A percentile compares a stretch with the other conserved stretches of the same genome.
Evolutionary conservation across 2,329 filamentous ascomycete genomes (phyloP).

Genomic region (Graphilbum sp.): DNA sequence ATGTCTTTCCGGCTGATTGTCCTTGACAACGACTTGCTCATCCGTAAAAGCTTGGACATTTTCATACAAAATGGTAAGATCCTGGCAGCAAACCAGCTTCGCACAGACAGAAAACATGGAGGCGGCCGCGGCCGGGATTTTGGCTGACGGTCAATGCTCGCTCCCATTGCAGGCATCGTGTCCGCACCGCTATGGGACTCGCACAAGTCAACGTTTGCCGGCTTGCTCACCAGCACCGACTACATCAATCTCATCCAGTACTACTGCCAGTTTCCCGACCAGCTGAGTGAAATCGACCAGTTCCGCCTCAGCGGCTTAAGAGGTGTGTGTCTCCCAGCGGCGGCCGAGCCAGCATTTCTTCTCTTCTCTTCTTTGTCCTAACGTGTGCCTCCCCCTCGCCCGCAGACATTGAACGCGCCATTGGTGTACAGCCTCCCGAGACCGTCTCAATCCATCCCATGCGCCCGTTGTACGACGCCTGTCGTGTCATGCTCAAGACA

Average conservation of each 20-base stretch:
- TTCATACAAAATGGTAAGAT: constrained; percentile 76
- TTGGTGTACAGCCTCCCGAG: constrained; percentile 80
- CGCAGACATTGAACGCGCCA: constrained; percentile 83
- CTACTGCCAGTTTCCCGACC: constrained; percentile 92
- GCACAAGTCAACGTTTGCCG: constrained; percentile 79
- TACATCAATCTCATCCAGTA: constrained; percentile 99
- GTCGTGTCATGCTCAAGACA: constrained; percentile 83
- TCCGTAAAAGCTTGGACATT: constrained; percentile 94
- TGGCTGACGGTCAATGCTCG: no score
- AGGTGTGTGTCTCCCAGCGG: constrained; percentile 46
- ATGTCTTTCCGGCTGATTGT: constrained; percentile 92
- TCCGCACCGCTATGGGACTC: constrained; percentile 97
- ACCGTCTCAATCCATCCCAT: constrained; percentile 92
- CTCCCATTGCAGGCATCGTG: constrained; percentile 76
- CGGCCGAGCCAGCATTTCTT: no score
- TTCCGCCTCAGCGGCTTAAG: constrained; percentile 83
- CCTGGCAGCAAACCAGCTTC: no score
- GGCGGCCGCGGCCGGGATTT: no score
- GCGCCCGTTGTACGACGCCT: constrained; percentile 84
- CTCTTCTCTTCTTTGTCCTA: no score
- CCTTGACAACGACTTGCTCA: constrained; percentile 84
- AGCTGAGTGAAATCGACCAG: constrained; percentile 78
- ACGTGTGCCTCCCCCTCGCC: no score
- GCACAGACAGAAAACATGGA: no score
- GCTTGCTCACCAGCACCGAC: constrained; percentile 85